phyloP scores from a whole-genome alignment of 2,329 filamentous ascomycete genomes.

The Fusarium pseudograminearum region DNA sequence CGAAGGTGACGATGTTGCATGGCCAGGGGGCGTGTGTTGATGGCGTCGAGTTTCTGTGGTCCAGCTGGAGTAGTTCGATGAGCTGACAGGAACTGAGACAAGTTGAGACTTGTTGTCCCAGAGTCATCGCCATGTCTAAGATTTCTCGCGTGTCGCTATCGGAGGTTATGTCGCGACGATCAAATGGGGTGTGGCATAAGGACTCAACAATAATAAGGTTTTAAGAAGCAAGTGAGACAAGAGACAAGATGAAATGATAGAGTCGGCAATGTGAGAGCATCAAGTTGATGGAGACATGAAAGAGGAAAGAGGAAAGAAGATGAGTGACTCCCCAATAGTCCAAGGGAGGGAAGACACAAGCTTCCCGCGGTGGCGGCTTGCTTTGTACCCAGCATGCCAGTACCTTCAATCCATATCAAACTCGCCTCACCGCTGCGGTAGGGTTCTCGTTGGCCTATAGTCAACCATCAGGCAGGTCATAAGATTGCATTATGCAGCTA shows the following conservation, averaged over 20 bases:
- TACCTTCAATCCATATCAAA: neutral
- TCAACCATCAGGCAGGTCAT: neutral
- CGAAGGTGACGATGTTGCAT: neutral
- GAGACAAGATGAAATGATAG: constrained; percentile 7
- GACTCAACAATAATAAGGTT: neutral
- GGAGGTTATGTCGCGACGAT: neutral
- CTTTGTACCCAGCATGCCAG: neutral
- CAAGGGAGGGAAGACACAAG: neutral
- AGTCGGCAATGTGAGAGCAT: neutral
- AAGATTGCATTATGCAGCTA: neutral
- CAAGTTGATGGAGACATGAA: neutral
- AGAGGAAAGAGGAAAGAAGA: neutral
- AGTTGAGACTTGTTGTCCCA: neutral
- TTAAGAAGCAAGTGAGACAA: constrained; percentile 9
- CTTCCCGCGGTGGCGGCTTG: neutral
- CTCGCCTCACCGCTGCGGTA: constrained; percentile 12
- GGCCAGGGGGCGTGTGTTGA: constrained; percentile 4
- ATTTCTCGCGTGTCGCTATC: constrained; percentile 3
- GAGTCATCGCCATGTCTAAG: neutral
- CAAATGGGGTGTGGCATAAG: neutral
- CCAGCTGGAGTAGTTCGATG: constrained; percentile 15
- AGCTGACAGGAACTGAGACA: constrained; percentile 2
- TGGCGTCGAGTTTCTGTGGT: neutral
- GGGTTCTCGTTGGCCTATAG: neutral
- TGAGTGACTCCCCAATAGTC: neutral